Evolutionary conservation across 805 yeast genomes (phyloP).

Genomic region (Ogataea haglerorum): DNA sequence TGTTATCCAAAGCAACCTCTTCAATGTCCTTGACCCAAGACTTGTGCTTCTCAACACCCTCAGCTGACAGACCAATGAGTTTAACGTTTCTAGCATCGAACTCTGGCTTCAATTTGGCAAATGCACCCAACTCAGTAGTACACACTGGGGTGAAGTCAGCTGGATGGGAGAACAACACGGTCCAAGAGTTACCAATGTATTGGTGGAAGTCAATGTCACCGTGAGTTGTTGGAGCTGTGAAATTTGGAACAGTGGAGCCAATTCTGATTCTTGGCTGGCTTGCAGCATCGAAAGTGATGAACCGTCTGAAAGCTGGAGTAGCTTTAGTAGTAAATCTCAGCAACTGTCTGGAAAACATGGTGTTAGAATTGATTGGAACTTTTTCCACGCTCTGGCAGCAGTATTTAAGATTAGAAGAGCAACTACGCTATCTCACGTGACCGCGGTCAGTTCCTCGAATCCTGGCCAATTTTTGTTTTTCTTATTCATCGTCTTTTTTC

Average conservation of each 20-base stretch:
- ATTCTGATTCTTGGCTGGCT: conserved; percentile 67
- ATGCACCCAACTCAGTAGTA: conserved; percentile 94
- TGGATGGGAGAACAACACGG: conserved; percentile 87
- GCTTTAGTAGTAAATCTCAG: conserved; percentile 13
- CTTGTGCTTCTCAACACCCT: conserved; percentile 72
- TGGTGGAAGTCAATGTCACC: conserved; percentile 88
- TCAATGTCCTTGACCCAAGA: conserved; percentile 91
- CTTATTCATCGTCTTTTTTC: too few species aligned
- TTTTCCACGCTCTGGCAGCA: not conserved
- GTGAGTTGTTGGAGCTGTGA: conserved; percentile 74
- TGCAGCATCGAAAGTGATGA: conserved; percentile 46
- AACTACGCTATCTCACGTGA: conserved; percentile 9
- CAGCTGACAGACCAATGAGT: conserved; percentile 87
- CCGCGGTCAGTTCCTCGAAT: not conserved
- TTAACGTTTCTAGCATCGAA: conserved; percentile 81
- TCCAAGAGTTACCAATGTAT: conserved; percentile 83
- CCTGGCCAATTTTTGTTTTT: not conserved
- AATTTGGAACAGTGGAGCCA: conserved; percentile 85
- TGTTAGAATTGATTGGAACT: not conserved
- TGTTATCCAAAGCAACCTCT: conserved; percentile 66
- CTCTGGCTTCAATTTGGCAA: conserved; percentile 84
- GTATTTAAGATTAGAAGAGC: not conserved
- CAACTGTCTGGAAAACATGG: conserved; percentile 26
- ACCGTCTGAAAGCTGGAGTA: conserved; percentile 27
- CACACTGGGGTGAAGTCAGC: conserved; percentile 97